phyloP scores from a whole-genome alignment of 2,329 filamentous ascomycete genomes.

The Aureobasidium sp. region DNA sequence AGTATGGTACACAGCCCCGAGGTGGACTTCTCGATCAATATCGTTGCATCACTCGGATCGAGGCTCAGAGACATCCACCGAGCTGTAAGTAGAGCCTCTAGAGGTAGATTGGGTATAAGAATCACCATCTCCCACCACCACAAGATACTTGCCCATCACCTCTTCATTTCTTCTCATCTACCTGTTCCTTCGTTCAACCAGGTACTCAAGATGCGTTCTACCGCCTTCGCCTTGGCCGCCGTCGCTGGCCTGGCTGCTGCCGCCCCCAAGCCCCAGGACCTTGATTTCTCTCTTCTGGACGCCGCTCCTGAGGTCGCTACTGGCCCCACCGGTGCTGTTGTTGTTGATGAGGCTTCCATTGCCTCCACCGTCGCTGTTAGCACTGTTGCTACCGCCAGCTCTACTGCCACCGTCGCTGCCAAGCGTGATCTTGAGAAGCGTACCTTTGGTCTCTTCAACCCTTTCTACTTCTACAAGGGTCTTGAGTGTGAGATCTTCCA shows the following conservation, averaged over 20 bases:
- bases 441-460: neutral
- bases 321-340: conserved; percentile 17
- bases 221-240: conserved; percentile 18
- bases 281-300: conserved; percentile 20
- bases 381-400: conserved; percentile 17
- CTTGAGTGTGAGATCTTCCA: conserved; percentile 13
- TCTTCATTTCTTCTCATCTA: neutral
- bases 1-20: neutral
- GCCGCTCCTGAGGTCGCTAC: conserved; percentile 19
- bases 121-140: neutral
- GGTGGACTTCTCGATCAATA: neutral
- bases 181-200: conserved; percentile 9
- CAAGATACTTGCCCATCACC: neutral
- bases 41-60: conserved; percentile 3
- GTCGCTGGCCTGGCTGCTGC: conserved; percentile 19
- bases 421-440: conserved; percentile 13
- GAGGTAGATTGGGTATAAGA: neutral
- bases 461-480: conserved; percentile 13
- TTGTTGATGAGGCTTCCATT: conserved; percentile 16
- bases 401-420: conserved; percentile 13
- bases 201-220: conserved; percentile 15
- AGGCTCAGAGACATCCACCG: neutral
- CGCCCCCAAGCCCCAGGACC: conserved; percentile 20
- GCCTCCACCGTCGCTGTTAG: conserved; percentile 19
- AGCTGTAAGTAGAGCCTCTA: neutral